phyloP scores from a whole-genome alignment of 257 asterid species.

The Ehretia macrophylla region DNA sequence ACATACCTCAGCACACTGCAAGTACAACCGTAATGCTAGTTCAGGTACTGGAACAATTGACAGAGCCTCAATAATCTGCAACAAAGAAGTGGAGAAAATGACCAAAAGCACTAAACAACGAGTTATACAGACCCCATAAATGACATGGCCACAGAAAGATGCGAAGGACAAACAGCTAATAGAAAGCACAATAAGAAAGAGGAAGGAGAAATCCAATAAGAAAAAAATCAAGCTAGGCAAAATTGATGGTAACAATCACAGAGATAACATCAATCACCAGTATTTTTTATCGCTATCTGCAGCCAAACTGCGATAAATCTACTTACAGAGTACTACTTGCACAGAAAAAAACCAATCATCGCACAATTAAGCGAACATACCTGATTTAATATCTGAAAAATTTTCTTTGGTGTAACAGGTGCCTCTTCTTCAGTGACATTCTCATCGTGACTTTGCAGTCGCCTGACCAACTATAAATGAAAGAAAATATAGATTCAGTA shows the following conservation, averaged over 20 bases:
- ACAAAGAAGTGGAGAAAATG: constrained; percentile 12
- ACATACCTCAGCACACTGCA: constrained; percentile 97
- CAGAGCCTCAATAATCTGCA: constrained; percentile 79
- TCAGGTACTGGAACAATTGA: constrained; percentile 85
- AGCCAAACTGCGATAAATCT: background rate
- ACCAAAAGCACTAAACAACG: background rate
- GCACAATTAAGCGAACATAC: constrained; percentile 21
- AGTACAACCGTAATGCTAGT: constrained; percentile 75
- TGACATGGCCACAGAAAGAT: background rate
- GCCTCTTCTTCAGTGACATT: constrained; percentile 61
- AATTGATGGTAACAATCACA: background rate
- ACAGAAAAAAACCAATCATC: no score
- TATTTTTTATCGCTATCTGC: background rate
- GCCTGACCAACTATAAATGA: constrained; percentile 70
- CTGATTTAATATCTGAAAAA: constrained; percentile 81
- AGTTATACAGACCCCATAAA: background rate
- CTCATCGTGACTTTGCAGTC: constrained; percentile 63
- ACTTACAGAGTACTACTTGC: no score
- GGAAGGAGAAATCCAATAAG: background rate
- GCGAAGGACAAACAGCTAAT: no score
- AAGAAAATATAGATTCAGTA: constrained; percentile 11
- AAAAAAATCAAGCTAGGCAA: background rate
- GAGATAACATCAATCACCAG: background rate
- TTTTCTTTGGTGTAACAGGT: constrained; percentile 70
- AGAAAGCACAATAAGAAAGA: background rate